Base-by-base conservation (phyloP, 345 rosid species). In the Linum usitatissimum region DNA sequence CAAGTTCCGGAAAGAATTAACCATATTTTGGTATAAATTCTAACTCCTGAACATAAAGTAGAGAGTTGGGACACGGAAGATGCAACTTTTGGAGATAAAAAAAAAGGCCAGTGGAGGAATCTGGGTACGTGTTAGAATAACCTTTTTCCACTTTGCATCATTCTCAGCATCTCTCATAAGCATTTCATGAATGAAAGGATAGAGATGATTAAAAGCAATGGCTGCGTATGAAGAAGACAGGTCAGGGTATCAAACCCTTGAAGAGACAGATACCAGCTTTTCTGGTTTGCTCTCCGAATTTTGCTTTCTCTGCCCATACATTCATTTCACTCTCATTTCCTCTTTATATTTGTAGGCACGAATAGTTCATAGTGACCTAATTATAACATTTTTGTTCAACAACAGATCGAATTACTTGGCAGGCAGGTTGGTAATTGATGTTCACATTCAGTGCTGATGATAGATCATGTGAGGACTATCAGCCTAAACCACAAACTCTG, bases 91-190 rank as follows among this genome's bases (percentile, higher is more conserved):
- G 38, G 38, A 34, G 38, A 34, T 34, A 34, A 40, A 23, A 66
- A 0, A 20, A 30, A 20, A 45, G 31, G 59, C 51, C 13, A 19
- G 36, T 23, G 21, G 57, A 51, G 71, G 53, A 63, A 48, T 49
- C 62, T 65, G 56, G 58, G 45, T 55, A 30, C 73, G 67, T 58
- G 65, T 48, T n/a, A 31, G 51, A 34, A 4, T 23, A 12, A 9
- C 62, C 38, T 68, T 58, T 55, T 39, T 30, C 51, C 51, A 3
- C 51, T 9, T 45, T 45, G 51, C 51, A 10, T 45, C 28, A 23
- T 40, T 7, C 51, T 10, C 3, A 45, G 51, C 51, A 21, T 59
- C 8, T 57, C 59, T 61, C 64, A 3, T 36, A 17, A 12, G 67
- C 69, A 9, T 45, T 53, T 51, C 62, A 39, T 18, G 57, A 39